Conservation (phyloP, 345 rosid genomes). For the Gossypium longicalyx region DNA sequence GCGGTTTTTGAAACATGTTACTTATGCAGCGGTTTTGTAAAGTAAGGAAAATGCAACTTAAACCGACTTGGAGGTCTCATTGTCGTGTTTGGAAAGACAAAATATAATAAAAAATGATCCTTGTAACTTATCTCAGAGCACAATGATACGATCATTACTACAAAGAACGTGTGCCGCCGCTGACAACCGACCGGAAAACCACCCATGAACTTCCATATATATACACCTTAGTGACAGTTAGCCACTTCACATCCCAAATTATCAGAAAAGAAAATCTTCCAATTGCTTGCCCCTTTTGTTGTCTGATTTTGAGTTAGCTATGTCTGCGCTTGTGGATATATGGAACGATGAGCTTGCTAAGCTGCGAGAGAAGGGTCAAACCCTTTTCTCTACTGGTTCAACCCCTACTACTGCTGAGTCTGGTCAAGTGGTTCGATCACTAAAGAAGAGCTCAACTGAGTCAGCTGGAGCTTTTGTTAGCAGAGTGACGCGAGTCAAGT, state of each 20-base stretch:
- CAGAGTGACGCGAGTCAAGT: not conserved
- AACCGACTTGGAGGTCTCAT: too few relatives aligned
- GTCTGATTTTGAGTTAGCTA: not conserved
- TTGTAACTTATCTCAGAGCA: not conserved
- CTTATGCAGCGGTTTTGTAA: too few relatives aligned
- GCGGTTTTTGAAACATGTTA: too few relatives aligned
- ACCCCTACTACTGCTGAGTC: not conserved
- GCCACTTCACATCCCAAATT: not conserved
- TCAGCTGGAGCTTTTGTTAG: not conserved
- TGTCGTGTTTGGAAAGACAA: too few relatives aligned
- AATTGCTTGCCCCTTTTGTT: not conserved
- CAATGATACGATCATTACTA: not conserved
- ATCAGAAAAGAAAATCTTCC: not conserved
- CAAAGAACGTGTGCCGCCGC: not conserved
- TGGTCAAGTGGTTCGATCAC: not conserved
- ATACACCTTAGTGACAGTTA: not conserved
- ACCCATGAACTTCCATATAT: not conserved
- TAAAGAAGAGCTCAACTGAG: not conserved
- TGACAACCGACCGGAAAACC: not conserved
- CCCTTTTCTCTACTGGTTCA: constrained; percentile 2
- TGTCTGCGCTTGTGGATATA: constrained; percentile 46
- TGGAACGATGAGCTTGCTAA: constrained; percentile 39
- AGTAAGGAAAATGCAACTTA: not conserved
- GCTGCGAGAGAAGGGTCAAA: constrained; percentile 27
- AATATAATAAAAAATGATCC: not conserved